Evolutionary conservation across 225 moss, liverwort and hornwort genomes (phyloP), one percentile per base, ranked within the genome.

Genomic region (Marchantia paleacea): DNA sequence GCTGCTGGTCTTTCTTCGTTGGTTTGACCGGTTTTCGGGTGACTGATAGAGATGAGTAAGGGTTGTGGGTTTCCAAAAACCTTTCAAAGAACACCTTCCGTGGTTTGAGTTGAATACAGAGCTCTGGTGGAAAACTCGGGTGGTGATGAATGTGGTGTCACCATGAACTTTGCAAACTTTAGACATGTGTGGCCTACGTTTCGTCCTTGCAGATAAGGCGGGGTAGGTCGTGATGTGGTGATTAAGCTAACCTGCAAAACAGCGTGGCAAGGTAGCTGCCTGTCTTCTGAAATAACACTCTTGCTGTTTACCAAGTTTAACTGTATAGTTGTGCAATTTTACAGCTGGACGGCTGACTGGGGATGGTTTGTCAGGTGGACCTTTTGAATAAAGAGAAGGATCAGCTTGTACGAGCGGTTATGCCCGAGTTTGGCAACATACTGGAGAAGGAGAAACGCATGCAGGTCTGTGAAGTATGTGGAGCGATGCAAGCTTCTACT

Each of bases 401-500:
- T 70, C 94, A 92, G 72, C 80, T 96, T 58, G 90, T 94, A 57
- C 94, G 96, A 74, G 92, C 92, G 47, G 96, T 96, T 4, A 93
- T 93, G 90, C 96, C 96, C 57, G 96, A 96, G 80, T 94, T 96
- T 82, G 94, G 96, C 69, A 96, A 92, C 79, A 93, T 96, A 55
- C 85, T 96, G 24, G 96, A 96, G 82, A 96, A 96, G 74, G 96
- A 96, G 85, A 96, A 96, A 81, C 92, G 94, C 55, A 96, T 96
- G 96, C 96, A 96, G 88, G 96, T 96, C 8, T 96, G 96, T 80
- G 96, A 96, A 87, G 96, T 96, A 58, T 96, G 96, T 79, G 96
- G 96, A 81, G 96, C 96, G 63, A 96, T 96, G 96, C 96, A 96
- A 88, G 96, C 96, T 16, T 96, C 96, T 75, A 96, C 96, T 6